Conservation (phyloP, 371 early-diverging fungal species). For the Mucor irregularis region DNA sequence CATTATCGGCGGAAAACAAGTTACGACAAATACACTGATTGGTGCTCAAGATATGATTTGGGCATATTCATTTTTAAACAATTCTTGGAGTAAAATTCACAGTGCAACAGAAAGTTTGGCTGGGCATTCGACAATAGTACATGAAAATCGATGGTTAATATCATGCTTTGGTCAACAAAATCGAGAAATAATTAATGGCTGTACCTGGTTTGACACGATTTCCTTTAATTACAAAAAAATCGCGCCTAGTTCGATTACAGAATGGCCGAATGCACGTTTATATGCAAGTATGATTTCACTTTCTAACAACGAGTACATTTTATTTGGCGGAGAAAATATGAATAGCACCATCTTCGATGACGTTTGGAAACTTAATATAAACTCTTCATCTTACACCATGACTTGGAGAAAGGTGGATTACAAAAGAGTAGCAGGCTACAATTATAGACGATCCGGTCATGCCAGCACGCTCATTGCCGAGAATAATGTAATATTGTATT, state of each 20-base stretch:
- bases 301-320: background rate
- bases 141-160: conserved; percentile 21
- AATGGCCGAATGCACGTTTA: conserved; percentile 16
- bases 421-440: background rate
- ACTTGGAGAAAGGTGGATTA: conserved; percentile 11
- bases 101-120: background rate
- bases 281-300: conserved; percentile 16
- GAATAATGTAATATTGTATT: conserved; percentile 11
- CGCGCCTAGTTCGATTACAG: background rate
- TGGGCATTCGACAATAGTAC: conserved; percentile 21
- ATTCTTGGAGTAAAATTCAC: background rate
- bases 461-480: conserved; percentile 2
- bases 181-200: background rate
- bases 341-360: conserved; percentile 14
- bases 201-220: conserved; percentile 13
- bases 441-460: conserved; percentile 17
- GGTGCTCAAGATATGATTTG: conserved; percentile 6
- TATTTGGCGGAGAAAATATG: conserved; percentile 18
- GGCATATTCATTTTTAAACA: conserved; percentile 1
- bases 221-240: background rate
- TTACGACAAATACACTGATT: background rate
- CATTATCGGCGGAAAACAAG: conserved; percentile 10
- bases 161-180: conserved; percentile 26
- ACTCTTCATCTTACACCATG: conserved; percentile 5
- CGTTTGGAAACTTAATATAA: conserved; percentile 21